Conservation (phyloP, 2,329 filamentous ascomycete species). For the Simplicillium aogashimaense region DNA sequence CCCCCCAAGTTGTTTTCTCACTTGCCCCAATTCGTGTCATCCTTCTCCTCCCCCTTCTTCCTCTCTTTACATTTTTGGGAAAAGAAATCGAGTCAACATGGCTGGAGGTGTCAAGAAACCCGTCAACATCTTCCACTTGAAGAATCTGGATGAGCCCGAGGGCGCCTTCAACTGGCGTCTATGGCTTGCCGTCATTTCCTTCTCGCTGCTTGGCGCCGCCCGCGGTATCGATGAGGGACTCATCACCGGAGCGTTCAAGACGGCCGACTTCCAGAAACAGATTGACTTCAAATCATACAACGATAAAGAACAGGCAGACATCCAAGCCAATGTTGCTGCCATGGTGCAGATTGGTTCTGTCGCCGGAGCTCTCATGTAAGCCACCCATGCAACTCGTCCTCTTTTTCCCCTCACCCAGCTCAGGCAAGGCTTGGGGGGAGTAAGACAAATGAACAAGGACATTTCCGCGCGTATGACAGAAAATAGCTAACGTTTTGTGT, state of each 20-base stretch:
- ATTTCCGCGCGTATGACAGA: not conserved
- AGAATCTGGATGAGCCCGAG: conserved; percentile 54
- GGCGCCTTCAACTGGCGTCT: conserved; percentile 69
- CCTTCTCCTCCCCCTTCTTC: no score
- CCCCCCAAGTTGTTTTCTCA: no score
- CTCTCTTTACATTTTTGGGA: no score
- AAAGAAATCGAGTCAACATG: conserved; percentile 22
- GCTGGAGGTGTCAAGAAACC: conserved; percentile 43
- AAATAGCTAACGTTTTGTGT: conserved; percentile 2
- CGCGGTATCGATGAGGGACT: conserved; percentile 74
- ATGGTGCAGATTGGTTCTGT: conserved; percentile 78
- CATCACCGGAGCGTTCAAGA: conserved; percentile 61
- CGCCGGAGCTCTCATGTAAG: conserved; percentile 52
- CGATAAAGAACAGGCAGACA: conserved; percentile 48
- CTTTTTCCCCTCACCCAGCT: not conserved
- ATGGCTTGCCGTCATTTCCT: conserved; percentile 67
- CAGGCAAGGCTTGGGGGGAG: not conserved
- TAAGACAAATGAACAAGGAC: not conserved
- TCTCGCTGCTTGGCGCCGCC: conserved; percentile 62
- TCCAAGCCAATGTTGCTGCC: conserved; percentile 66
- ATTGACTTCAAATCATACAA: conserved; percentile 48
- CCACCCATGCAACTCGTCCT: not conserved
- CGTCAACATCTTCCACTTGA: conserved; percentile 54
- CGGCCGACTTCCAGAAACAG: conserved; percentile 49
- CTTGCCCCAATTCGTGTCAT: no score